Evolutionary conservation across 495 filamentous ascomycete genomes (phyloP).

Genomic region (Neurospora tetraspora): DNA sequence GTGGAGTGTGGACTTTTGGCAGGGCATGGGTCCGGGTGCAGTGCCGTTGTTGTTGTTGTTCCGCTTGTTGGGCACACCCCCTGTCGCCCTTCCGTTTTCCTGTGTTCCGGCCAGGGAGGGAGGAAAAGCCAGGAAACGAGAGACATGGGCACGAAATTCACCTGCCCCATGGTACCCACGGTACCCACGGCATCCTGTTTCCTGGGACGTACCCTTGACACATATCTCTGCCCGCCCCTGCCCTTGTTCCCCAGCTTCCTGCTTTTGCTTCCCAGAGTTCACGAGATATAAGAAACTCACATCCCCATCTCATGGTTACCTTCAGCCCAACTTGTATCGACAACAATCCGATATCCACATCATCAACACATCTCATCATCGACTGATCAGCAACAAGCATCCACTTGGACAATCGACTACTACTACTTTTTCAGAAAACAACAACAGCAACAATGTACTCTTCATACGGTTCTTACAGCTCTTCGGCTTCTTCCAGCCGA

Average conservation of each 20-base stretch:
- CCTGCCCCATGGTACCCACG: constrained; percentile 17
- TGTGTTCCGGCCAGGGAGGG: not conserved
- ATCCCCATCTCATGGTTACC: constrained; percentile 5
- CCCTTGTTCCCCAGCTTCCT: constrained; percentile 7
- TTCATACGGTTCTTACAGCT: constrained; percentile 26
- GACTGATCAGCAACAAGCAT: not conserved
- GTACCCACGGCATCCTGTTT: constrained; percentile 14
- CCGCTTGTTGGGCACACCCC: not conserved
- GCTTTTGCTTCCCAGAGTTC: not conserved
- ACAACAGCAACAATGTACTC: constrained; percentile 30
- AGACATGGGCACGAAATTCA: constrained; percentile 1
- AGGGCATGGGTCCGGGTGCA: not conserved
- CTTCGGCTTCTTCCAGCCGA: constrained; percentile 14
- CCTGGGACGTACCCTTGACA: constrained; percentile 12
- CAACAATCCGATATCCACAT: constrained; percentile 1
- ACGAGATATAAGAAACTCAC: constrained; percentile 8
- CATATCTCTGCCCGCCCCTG: not conserved
- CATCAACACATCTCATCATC: constrained; percentile 6
- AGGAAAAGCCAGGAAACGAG: not conserved
- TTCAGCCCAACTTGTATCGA: not conserved
- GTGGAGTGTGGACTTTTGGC: not conserved
- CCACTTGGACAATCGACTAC: constrained; percentile 5
- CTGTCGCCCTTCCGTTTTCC: not conserved
- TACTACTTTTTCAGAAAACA: constrained; percentile 4
- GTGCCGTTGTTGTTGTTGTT: not conserved